These are phyloP conservation scores for Yarrowia phangngaensis DNA, from an alignment of 805 yeast species.

Conservation along the genomic window DNA sequence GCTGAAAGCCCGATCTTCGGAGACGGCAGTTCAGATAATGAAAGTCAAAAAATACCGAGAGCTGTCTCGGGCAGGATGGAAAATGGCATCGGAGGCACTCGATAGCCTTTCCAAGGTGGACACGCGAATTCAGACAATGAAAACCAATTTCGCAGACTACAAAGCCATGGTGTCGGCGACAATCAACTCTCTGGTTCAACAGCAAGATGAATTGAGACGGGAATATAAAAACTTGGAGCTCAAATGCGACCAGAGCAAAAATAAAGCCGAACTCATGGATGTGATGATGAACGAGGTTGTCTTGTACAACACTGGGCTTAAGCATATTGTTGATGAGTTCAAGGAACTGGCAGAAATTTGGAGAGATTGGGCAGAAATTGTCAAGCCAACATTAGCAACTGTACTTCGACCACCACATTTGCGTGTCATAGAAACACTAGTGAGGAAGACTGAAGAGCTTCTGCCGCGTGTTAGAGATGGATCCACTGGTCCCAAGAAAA, in stretches of 20 bases:
- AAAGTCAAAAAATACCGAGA: constrained; percentile 23
- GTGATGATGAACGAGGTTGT: constrained; percentile 22
- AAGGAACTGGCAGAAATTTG: background rate
- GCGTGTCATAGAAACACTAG: background rate
- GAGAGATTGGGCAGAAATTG: constrained; percentile 3
- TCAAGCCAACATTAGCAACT: background rate
- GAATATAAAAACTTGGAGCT: constrained; percentile 1
- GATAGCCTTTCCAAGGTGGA: constrained; percentile 10
- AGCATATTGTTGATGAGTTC: background rate
- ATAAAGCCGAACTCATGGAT: constrained; percentile 15
- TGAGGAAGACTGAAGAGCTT: background rate
- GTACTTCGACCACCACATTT: background rate
- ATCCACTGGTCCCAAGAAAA: background rate
- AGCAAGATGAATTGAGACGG: constrained; percentile 1
- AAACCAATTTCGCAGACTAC: background rate
- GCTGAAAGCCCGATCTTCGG: constrained; percentile 12
- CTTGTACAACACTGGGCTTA: constrained; percentile 6
- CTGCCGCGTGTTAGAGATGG: constrained; percentile 7
- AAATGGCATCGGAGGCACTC: constrained; percentile 20
- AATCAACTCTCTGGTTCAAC: constrained; percentile 10
- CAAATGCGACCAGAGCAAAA: constrained; percentile 11
- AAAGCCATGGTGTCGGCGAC: background rate
- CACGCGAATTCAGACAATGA: background rate
- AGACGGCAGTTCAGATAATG: constrained; percentile 20
- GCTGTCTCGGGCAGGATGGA: constrained; percentile 17